A percentile compares a stretch with the other conserved stretches of the same genome.
These are phyloP conservation scores for Colletotrichum navitas DNA, from an alignment of 2,329 filamentous ascomycete genomes.

Conservation along the genomic window DNA sequence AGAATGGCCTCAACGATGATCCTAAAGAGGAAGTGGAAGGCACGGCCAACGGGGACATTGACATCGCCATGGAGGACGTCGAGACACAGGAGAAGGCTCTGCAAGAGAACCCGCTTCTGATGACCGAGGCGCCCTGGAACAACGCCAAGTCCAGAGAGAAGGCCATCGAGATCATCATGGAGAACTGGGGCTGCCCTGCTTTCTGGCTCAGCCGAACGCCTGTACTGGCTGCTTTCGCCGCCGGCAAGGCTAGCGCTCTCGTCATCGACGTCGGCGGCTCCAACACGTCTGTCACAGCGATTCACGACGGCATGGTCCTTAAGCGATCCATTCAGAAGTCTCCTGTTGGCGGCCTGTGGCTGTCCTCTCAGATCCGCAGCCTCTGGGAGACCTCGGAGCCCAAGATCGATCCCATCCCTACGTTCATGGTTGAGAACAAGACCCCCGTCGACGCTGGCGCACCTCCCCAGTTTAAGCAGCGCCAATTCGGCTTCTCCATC, in stretches of 20 bases:
- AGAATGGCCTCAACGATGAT: constrained; percentile 84
- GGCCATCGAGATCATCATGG: constrained; percentile 95
- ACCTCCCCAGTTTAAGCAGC: constrained; percentile 81
- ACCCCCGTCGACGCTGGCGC: constrained; percentile 87
- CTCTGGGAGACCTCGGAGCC: constrained; percentile 80
- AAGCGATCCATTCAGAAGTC: constrained; percentile 91
- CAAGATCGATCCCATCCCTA: constrained; percentile 81
- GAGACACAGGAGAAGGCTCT: constrained; percentile 79
- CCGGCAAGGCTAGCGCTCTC: constrained; percentile 92
- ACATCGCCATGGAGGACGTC: constrained; percentile 69
- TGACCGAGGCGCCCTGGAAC: constrained; percentile 97
- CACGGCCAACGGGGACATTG: constrained; percentile 72
- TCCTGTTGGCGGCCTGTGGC: constrained; percentile 87
- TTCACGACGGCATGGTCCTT: constrained; percentile 94
- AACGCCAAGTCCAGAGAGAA: constrained; percentile 88
- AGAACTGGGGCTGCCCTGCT: constrained; percentile 94
- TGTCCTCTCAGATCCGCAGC: constrained; percentile 87
- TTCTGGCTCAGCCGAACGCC: constrained; percentile 94
- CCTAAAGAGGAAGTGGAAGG: constrained; percentile 67
- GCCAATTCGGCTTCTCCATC: constrained; percentile 73
- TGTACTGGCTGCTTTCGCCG: constrained; percentile 90
- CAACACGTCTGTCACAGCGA: constrained; percentile 88
- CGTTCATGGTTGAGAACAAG: constrained; percentile 91
- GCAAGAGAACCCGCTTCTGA: constrained; percentile 88
- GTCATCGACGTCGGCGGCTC: constrained; percentile 93